Base-by-base conservation (phyloP, 208 protist genomes). In the Tritrichomonas foetus region DNA sequence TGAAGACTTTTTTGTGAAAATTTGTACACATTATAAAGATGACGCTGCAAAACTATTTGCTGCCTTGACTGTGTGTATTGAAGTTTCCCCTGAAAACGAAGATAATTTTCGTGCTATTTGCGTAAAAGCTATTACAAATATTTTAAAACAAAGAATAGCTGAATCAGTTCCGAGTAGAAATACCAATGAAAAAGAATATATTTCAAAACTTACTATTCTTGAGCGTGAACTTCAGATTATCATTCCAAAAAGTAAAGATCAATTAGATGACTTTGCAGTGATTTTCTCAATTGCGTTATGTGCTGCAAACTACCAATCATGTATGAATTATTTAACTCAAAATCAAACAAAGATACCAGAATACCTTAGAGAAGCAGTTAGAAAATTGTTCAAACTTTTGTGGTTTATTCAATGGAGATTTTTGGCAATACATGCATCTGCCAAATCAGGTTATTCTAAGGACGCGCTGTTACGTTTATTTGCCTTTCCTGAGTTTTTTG, bases 201-300 rank as follows among this genome's bases (percentile, higher is more conserved):
- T 89, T 53, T 89, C 78, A 39, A 89, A 53, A 39, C 57, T 89
- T n/a, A 57, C 44, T 33, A 47, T 33, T 16, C 14, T 89, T 39
- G 78, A 89, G 57, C 27, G 33, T 57, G 47, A 53, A 89, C 44
- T 89, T 27, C n/a, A 89, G 57, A 61, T 89, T 20, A n/a, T 89
- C 39, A 25, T 8, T 57, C 78, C 78, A 39, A 47, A 89, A 39
- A 20, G n/a, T 57, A 20, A 39, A 16, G 57, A 89, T 57, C 25
- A 89, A 61, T 13, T 89, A 39, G 27, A 89, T 11, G 78, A 89
- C 22, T 89, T 89, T 16, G 78, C 27, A 14, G 30, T 89, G 22
- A 53, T 89, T 39, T 44, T 89, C 39, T 25, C 47, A 39, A 20
- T 89, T 53, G 78, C 47, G 0, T 53, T 89, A 13, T 25, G 33